These are phyloP conservation scores for Aspergillus sp. DNA, from an alignment of 2,329 filamentous ascomycete species.

Conservation along the genomic window DNA sequence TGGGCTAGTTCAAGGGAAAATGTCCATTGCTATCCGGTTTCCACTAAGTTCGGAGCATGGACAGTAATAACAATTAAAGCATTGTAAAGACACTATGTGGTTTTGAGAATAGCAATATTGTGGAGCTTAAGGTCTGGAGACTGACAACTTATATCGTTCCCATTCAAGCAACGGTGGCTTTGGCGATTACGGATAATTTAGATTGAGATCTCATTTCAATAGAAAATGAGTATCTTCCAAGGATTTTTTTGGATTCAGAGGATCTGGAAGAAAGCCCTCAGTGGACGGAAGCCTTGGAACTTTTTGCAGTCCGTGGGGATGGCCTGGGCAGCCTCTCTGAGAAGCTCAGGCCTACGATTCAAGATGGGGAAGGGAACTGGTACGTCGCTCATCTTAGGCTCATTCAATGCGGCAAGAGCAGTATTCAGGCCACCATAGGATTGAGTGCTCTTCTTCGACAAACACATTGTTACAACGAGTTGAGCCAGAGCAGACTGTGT, in stretches of 20 bases:
- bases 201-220: slow-evolving; percentile 56
- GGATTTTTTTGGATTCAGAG: slow-evolving; percentile 68
- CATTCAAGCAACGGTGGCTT: too few species aligned
- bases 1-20: too few species aligned
- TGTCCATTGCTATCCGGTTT: too few species aligned
- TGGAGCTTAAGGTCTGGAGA: too few species aligned
- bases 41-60: too few species aligned
- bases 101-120: too few species aligned
- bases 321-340: too few species aligned
- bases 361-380: slow-evolving; percentile 85
- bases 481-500: slow-evolving; percentile 90
- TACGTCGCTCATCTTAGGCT: slow-evolving; percentile 78
- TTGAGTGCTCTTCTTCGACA: slow-evolving; percentile 82
- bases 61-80: too few species aligned
- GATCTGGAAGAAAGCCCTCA: slow-evolving; percentile 88
- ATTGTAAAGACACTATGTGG: too few species aligned
- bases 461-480: slow-evolving; percentile 73
- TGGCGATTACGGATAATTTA: slow-evolving; percentile 59
- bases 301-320: slow-evolving; percentile 62
- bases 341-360: slow-evolving; percentile 50
- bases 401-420: slow-evolving; percentile 73
- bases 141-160: too few species aligned
- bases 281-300: slow-evolving; percentile 94
- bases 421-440: slow-evolving; percentile 81
- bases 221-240: slow-evolving; percentile 52